Conservation (phyloP, 1,284 basidiomycete species). For the Exsudoporus floridanus region DNA sequence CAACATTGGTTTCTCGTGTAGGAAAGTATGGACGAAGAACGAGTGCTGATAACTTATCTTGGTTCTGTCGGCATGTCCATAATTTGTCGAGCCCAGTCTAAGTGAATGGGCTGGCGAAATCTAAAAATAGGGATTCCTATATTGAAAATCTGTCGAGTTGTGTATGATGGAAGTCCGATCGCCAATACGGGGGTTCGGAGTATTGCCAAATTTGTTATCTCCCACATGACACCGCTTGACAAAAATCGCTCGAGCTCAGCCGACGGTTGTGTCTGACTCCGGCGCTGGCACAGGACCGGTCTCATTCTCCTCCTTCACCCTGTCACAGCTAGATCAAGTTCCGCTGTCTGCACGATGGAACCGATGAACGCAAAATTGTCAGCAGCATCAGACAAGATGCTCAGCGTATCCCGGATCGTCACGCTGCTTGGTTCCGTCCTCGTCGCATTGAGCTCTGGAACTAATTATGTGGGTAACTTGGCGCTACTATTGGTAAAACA, state of each 20-base stretch:
- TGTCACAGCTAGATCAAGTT: not conserved
- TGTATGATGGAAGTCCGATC: not conserved
- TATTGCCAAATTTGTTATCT: not conserved
- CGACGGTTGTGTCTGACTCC: not conserved
- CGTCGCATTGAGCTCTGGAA: constrained; percentile 62
- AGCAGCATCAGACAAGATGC: constrained; percentile 3
- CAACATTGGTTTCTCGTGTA: too few species aligned
- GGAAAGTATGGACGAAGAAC: not conserved
- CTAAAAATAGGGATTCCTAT: too few species aligned
- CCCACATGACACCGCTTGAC: not conserved
- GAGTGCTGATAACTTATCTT: too few species aligned
- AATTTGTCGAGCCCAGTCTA: too few species aligned
- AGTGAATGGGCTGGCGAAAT: too few species aligned
- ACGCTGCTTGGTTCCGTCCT: constrained; percentile 52
- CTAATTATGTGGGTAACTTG: constrained; percentile 63
- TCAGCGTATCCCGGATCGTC: constrained; percentile 34
- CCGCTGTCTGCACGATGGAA: constrained; percentile 9
- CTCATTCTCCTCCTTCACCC: not conserved
- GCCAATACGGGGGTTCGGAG: too few species aligned
- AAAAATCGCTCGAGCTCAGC: not conserved
- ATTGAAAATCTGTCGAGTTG: too few species aligned
- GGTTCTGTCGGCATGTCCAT: not conserved
- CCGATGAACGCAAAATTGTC: not conserved
- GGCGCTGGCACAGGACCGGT: not conserved
- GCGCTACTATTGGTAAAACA: not conserved